Evolutionary conservation across 2,329 filamentous ascomycete species (phyloP).

Genomic region (Fusarium sp.): DNA sequence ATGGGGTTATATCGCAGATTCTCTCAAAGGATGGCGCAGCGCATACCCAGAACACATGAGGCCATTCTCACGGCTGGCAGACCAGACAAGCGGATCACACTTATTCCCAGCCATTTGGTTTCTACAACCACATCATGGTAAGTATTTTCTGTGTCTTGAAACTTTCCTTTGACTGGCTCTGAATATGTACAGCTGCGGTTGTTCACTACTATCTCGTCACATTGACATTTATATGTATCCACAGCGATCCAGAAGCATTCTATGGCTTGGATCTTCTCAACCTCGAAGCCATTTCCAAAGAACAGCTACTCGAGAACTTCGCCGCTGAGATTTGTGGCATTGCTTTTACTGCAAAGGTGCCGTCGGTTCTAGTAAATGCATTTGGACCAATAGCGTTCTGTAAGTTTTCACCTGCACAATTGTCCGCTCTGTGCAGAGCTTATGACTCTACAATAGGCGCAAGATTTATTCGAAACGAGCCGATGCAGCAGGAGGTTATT

Average conservation of each 20-base stretch:
- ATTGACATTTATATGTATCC: slow-evolving; percentile 49
- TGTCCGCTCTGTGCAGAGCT: neutral
- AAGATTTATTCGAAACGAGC: slow-evolving; percentile 47
- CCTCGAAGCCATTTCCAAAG: slow-evolving; percentile 1
- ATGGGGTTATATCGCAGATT: slow-evolving; percentile 43
- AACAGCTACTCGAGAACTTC: slow-evolving; percentile 50
- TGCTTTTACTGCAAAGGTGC: slow-evolving; percentile 58
- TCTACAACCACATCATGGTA: slow-evolving; percentile 59
- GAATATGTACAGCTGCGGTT: slow-evolving; percentile 52
- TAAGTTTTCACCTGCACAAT: slow-evolving; percentile 42
- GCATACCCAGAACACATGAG: slow-evolving; percentile 50
- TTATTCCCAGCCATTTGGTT: slow-evolving; percentile 56
- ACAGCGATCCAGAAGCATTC: slow-evolving; percentile 15
- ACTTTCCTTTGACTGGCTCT: neutral
- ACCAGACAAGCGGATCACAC: neutral
- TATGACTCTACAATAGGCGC: slow-evolving; percentile 42
- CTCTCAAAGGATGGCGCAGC: slow-evolving; percentile 50
- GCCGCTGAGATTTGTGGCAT: slow-evolving; percentile 58
- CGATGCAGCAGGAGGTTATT: slow-evolving; percentile 50
- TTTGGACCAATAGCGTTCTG: slow-evolving; percentile 63
- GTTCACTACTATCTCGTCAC: slow-evolving; percentile 59
- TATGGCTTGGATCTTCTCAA: neutral
- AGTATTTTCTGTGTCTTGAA: neutral
- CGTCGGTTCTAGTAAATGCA: slow-evolving; percentile 60
- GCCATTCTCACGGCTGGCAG: slow-evolving; percentile 47